A percentile compares a stretch with the other conserved stretches of the same genome.
These are phyloP conservation scores for Dioscorea cayenensis DNA, from an alignment of 116 monocot species.

Conservation along the genomic window DNA sequence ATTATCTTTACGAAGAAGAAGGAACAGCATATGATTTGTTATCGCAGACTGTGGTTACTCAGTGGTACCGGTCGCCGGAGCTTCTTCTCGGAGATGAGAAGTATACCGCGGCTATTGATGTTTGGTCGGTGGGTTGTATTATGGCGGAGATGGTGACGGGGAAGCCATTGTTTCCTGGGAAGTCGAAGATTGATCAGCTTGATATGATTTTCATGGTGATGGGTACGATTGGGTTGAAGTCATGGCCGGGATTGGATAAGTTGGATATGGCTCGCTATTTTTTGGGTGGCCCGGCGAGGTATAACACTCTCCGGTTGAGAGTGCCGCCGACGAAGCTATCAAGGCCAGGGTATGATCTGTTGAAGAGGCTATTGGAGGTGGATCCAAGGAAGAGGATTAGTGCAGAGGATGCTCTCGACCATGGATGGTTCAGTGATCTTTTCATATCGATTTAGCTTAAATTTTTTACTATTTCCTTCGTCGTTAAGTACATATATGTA, in stretches of 20 bases:
- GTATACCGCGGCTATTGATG: not conserved
- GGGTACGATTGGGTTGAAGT: not conserved
- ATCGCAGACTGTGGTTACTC: not conserved
- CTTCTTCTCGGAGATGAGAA: not conserved
- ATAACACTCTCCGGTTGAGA: no score
- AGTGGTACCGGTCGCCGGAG: not conserved
- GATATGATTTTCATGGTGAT: not conserved
- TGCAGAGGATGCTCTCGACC: not conserved
- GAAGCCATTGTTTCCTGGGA: not conserved
- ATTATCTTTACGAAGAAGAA: no score
- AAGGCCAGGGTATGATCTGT: not conserved
- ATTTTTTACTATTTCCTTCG: no score
- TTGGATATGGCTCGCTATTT: no score
- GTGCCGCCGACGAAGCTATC: no score
- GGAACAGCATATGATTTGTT: not conserved
- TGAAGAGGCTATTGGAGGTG: not conserved
- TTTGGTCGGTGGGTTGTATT: conserved; percentile 6
- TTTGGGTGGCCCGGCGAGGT: no score
- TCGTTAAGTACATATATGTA: no score
- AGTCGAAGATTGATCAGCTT: not conserved
- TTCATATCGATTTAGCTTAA: not conserved
- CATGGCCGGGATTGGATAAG: no score
- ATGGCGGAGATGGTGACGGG: conserved; percentile 2
- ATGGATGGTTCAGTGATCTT: not conserved
- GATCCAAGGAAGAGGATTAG: not conserved